Evolutionary conservation across 441 rosid species (phyloP), one percentile per base, ranked within the genome.

Genomic region (Codiaeum variegatum): DNA sequence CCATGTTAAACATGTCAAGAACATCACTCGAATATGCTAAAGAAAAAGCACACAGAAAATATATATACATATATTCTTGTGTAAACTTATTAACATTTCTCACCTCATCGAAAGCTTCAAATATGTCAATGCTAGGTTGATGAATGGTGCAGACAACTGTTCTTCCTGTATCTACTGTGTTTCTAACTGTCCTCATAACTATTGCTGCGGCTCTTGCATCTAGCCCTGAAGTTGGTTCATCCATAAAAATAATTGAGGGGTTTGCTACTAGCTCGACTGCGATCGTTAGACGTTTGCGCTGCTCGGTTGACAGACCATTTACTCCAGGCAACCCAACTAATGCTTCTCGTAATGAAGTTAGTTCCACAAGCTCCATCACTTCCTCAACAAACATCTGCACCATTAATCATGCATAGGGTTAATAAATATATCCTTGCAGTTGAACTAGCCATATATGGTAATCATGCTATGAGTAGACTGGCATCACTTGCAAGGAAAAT

Each of bases 161-260:
- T 74, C 85, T 73, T 58, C 87, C 86, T 1, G 86, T 83, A 77
- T 81, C 83, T 67, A 83, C 86, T 0, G 86, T 83, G 72, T 81
- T 83, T 31, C 86, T 73, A 24, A 83, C 86, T 6, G 86, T 75
- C 73, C 86, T 81, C 83, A 83, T 83, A 19, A 81, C 86, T 58
- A 81, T 83, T 29, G 86, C 84, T 67, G 86, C 86, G 24, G 86
- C 86, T 71, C 84, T 79, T 15, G 86, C 84, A 67, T 83, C 86
- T 1, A 83, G 80, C 23, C 86, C 86, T n/a, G 86, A 83, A 10
- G 84, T 83, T 65, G 86, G 86, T 71, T 83, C 86, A 19, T 83
- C 86, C 84, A 83, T 79, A 66, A 83, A 83, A 51, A 83, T 77
- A 3, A 81, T 83, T 1, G 84, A 83, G 6, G 86, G 84, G 73